Conservation (phyloP, 176 grass and related monocot genomes). For the Oryza coarctata region DNA sequence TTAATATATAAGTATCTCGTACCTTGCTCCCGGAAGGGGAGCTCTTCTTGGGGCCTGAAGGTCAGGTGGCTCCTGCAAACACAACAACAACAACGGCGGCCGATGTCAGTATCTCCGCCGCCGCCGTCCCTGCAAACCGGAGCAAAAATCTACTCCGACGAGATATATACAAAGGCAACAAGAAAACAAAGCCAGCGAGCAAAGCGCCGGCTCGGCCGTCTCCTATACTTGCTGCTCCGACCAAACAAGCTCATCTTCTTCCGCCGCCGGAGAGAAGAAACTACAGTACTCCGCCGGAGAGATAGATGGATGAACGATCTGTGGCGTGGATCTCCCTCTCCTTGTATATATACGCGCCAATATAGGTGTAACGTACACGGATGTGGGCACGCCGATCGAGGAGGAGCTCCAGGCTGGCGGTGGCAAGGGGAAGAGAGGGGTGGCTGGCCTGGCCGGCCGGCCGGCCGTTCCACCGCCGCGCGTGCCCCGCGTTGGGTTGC, state of each 20-base stretch:
- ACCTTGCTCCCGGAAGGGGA: constrained; percentile 76
- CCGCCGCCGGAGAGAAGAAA: neutral
- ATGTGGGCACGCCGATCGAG: neutral
- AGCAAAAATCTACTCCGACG: neutral
- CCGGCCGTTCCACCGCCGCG: too few species aligned
- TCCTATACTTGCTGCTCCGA: constrained; percentile 61
- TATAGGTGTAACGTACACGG: neutral
- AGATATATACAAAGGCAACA: too few species aligned
- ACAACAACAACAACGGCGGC: neutral
- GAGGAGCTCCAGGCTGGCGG: neutral
- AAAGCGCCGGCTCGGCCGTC: neutral
- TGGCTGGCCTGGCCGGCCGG: too few species aligned
- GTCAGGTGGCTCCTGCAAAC: constrained; percentile 81
- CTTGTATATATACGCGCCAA: neutral
- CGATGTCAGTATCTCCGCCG: too few species aligned
- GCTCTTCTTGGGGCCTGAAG: constrained; percentile 86
- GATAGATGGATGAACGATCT: neutral
- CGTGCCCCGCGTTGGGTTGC: too few species aligned
- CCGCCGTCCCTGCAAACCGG: too few species aligned
- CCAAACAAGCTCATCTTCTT: constrained; percentile 68
- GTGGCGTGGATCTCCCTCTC: neutral
- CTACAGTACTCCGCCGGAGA: too few species aligned
- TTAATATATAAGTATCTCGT: too few species aligned
- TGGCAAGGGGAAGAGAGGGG: too few species aligned
- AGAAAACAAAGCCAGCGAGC: too few species aligned